These are phyloP conservation scores for sunflower (Helianthus annuus) DNA, from an alignment of 129 eudicot genomes.

Conservation along the genomic window DNA sequence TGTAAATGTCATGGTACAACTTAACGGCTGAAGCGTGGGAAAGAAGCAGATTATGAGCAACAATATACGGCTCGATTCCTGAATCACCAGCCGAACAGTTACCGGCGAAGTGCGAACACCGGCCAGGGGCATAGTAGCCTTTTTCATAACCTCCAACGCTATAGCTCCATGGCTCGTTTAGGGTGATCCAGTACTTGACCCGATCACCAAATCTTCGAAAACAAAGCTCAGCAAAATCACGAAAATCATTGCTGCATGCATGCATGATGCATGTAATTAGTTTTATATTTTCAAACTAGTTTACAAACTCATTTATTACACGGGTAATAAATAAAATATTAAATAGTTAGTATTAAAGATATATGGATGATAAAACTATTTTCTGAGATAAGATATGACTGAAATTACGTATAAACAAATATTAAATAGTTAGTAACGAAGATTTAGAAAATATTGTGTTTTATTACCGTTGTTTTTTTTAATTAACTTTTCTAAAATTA, in stretches of 20 bases:
- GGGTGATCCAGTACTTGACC: constrained; percentile 68
- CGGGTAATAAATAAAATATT: too few species aligned
- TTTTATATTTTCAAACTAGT: too few species aligned
- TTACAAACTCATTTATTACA: neutral
- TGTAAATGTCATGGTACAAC: constrained; percentile 49
- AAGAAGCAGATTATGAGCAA: constrained; percentile 58
- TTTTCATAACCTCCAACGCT: constrained; percentile 40
- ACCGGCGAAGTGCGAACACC: constrained; percentile 48
- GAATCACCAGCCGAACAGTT: constrained; percentile 59
- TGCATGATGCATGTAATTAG: neutral
- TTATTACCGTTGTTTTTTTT: too few species aligned
- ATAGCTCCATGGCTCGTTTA: constrained; percentile 63
- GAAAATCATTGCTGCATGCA: constrained; percentile 51
- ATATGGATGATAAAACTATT: too few species aligned
- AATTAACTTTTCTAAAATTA: too few species aligned
- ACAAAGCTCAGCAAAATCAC: constrained; percentile 66
- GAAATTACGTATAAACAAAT: too few species aligned
- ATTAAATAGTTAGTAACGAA: too few species aligned
- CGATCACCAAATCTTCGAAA: constrained; percentile 59
- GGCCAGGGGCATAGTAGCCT: constrained; percentile 59
- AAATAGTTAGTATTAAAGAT: too few species aligned
- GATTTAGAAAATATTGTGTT: too few species aligned
- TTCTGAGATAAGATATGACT: too few species aligned
- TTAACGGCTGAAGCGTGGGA: constrained; percentile 62
- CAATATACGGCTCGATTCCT: constrained; percentile 64